phyloP scores from a whole-genome alignment of 441 rosid genomes.

The Mallotus repandus region DNA sequence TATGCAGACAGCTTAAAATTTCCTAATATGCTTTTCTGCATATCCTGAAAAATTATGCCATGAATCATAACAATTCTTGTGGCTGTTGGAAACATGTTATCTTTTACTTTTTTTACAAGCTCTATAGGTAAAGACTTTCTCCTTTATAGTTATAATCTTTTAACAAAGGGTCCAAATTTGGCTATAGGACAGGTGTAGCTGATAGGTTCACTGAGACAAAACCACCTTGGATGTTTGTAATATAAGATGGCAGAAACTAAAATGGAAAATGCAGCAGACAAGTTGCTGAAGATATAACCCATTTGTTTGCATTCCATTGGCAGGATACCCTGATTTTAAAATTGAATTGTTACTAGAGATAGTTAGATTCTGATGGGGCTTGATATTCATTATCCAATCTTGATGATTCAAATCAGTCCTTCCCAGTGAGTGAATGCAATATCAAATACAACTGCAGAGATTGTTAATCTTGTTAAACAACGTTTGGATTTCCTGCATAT shows the following conservation, averaged over 20 bases:
- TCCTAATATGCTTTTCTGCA: not conserved
- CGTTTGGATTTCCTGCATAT: not conserved
- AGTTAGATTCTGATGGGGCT: not conserved
- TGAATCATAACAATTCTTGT: not conserved
- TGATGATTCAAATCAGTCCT: too few relatives aligned
- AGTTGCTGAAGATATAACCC: not conserved
- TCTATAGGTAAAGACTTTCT: not conserved
- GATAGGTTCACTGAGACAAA: not conserved
- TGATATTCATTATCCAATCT: too few relatives aligned
- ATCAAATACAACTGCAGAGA: not conserved
- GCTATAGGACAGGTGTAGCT: not conserved
- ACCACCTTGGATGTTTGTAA: not conserved
- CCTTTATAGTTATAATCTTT: not conserved
- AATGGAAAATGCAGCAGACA: not conserved
- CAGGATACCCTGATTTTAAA: not conserved
- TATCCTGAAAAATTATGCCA: not conserved
- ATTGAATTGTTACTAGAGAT: not conserved
- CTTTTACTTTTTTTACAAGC: not conserved
- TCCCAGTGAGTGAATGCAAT: not conserved
- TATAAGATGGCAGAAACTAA: not conserved
- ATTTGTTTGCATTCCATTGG: not conserved
- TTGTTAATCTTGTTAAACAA: not conserved
- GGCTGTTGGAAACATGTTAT: not conserved
- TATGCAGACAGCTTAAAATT: constrained; percentile 16
- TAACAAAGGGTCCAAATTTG: not conserved